phyloP scores from a whole-genome alignment of 768 basidiomycete species.

The Phlebiopsis flavidoalba region DNA sequence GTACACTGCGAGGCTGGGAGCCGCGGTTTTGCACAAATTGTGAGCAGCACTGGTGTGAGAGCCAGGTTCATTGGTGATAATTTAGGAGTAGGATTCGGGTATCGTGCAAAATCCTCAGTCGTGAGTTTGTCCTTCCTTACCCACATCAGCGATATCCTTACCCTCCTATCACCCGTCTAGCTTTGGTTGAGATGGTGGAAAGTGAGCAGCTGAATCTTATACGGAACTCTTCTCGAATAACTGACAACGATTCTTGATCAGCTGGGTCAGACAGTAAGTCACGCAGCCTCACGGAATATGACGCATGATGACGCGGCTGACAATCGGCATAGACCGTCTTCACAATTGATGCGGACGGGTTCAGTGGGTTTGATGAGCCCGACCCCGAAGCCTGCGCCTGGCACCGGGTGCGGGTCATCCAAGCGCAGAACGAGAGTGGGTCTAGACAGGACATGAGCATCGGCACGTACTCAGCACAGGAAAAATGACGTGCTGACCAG shows the following conservation, averaged over 20 bases:
- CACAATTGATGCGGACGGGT: not conserved
- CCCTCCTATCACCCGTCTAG: not conserved
- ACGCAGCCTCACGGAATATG: too few species aligned
- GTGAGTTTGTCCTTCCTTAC: not conserved
- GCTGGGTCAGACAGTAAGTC: not conserved
- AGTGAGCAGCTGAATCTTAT: not conserved
- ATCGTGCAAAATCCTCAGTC: not conserved
- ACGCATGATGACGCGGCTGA: not conserved
- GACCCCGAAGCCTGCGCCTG: not conserved
- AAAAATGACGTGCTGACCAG: not conserved
- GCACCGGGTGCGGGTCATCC: not conserved
- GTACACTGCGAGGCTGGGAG: not conserved
- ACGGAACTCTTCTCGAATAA: not conserved
- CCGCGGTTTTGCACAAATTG: not conserved
- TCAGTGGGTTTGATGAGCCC: not conserved
- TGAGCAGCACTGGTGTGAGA: not conserved
- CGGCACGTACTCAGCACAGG: not conserved
- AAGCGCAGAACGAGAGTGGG: not conserved
- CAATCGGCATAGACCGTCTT: not conserved
- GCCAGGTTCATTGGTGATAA: not conserved
- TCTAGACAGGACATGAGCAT: not conserved
- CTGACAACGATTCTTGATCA: not conserved
- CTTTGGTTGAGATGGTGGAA: not conserved
- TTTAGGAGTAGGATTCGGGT: not conserved
- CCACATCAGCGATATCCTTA: not conserved